Evolutionary conservation across 2,329 filamentous ascomycete genomes (phyloP).

Genomic region (Calonectria pauciramosa): DNA sequence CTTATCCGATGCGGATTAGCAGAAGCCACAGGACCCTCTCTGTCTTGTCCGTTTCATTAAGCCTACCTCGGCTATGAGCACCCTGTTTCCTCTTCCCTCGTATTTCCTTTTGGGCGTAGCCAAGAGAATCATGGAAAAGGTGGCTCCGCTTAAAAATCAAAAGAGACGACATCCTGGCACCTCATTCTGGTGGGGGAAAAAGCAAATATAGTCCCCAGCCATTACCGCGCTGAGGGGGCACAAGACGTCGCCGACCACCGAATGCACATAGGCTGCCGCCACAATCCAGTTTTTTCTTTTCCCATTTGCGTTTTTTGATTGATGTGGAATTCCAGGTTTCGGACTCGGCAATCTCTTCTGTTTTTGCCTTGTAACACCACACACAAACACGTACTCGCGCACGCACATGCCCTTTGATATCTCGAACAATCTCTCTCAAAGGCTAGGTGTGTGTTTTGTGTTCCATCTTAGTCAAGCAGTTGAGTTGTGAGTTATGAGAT

Average conservation of each 20-base stretch:
- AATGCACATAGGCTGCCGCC: conserved; percentile 24
- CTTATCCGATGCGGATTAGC: conserved; percentile 3
- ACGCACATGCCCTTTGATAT: neutral
- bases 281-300: conserved; percentile 10
- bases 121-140: conserved; percentile 11
- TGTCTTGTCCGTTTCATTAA: conserved; percentile 3
- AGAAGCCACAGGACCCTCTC: neutral
- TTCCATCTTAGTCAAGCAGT: too few species aligned
- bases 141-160: conserved; percentile 21
- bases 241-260: conserved; percentile 16
- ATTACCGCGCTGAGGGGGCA: conserved; percentile 21
- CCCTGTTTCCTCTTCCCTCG: conserved; percentile 41
- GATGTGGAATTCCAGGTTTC: conserved; percentile 22
- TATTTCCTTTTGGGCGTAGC: conserved; percentile 25
- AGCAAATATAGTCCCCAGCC: conserved; percentile 29
- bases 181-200: conserved; percentile 30
- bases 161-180: conserved; percentile 24
- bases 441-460: neutral
- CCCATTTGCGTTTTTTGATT: conserved; percentile 15
- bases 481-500: neutral
- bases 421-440: neutral
- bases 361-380: neutral
- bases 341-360: conserved; percentile 14
- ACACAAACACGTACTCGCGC: neutral
- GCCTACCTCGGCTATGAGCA: neutral